Percentiles rank a stretch among this genome's conserved stretches.
Evolutionary conservation across 83 land plant genomes (phyloP).

Genomic region (Picea engelmannii): DNA sequence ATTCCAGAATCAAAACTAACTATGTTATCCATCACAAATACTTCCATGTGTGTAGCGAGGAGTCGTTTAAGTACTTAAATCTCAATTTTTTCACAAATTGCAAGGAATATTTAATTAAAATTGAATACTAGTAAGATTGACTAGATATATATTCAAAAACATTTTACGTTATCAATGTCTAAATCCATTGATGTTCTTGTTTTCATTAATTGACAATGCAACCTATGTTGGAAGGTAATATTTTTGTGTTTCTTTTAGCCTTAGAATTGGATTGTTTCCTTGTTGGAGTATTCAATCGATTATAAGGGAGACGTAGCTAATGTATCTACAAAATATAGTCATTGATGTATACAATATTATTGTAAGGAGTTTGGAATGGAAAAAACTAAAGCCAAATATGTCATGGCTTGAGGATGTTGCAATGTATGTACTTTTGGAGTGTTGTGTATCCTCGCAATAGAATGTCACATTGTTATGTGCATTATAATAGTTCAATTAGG

Average conservation of each 20-base stretch:
- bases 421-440: slow-evolving; percentile 29
- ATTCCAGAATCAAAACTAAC: not conserved
- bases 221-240: slow-evolving; percentile 85
- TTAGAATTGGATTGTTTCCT: no score
- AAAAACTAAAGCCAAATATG: slow-evolving; percentile 32
- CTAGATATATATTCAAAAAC: not conserved
- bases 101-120: no score
- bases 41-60: slow-evolving; percentile 65
- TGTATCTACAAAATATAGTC: no score
- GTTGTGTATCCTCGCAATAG: no score
- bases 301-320: no score
- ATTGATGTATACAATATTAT: slow-evolving; percentile 43
- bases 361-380: slow-evolving; percentile 15
- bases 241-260: not conserved
- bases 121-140: not conserved
- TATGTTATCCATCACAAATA: not conserved
- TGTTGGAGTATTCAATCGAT: no score
- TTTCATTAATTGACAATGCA: slow-evolving; percentile 74
- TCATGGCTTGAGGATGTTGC: slow-evolving; percentile 90
- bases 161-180: slow-evolving; percentile 45
- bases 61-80: slow-evolving; percentile 58
- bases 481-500: no score
- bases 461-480: no score
- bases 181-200: slow-evolving; percentile 86
- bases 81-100: not conserved